These are phyloP conservation scores for Termitomyces titanicus DNA, from an alignment of 768 basidiomycete genomes.

Conservation along the genomic window DNA sequence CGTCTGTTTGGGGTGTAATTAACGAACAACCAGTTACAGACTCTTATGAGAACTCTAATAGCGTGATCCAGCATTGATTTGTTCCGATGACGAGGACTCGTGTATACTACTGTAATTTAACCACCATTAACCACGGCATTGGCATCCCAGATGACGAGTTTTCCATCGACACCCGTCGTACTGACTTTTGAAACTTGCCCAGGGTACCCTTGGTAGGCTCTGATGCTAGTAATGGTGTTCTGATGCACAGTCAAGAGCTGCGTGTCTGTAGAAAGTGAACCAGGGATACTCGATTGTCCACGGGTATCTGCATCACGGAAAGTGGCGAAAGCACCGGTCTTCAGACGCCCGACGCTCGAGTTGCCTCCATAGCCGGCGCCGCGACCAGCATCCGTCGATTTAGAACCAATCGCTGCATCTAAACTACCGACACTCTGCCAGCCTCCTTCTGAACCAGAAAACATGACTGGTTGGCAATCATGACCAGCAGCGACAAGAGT, in stretches of 20 bases:
- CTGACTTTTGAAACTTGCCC: slow-evolving; percentile 73
- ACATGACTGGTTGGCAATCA: slow-evolving; percentile 94
- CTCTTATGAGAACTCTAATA: slow-evolving; percentile 20
- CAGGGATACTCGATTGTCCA: slow-evolving; percentile 40
- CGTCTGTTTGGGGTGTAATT: slow-evolving; percentile 93
- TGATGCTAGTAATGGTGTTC: slow-evolving; percentile 94
- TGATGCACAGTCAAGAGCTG: slow-evolving; percentile 91
- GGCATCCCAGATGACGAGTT: slow-evolving; percentile 88
- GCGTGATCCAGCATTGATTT: slow-evolving; percentile 21
- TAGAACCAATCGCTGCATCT: slow-evolving; percentile 67
- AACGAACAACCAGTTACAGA: slow-evolving; percentile 61
- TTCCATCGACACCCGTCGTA: slow-evolving; percentile 92
- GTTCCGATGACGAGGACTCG: not conserved
- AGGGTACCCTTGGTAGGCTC: slow-evolving; percentile 62
- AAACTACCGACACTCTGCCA: slow-evolving; percentile 83
- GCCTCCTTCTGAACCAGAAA: slow-evolving; percentile 67
- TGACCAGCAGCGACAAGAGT: slow-evolving; percentile 90
- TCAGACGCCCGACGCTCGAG: slow-evolving; percentile 67
- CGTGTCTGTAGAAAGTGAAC: slow-evolving; percentile 45
- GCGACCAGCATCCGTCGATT: slow-evolving; percentile 38
- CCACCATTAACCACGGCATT: slow-evolving; percentile 43
- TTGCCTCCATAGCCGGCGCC: slow-evolving; percentile 41
- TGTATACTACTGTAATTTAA: slow-evolving; percentile 1
- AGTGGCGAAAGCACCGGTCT: slow-evolving; percentile 90
- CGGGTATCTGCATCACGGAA: slow-evolving; percentile 91